Conservation (phyloP, 768 basidiomycete genomes). For the Boletus vermiculosoides region DNA sequence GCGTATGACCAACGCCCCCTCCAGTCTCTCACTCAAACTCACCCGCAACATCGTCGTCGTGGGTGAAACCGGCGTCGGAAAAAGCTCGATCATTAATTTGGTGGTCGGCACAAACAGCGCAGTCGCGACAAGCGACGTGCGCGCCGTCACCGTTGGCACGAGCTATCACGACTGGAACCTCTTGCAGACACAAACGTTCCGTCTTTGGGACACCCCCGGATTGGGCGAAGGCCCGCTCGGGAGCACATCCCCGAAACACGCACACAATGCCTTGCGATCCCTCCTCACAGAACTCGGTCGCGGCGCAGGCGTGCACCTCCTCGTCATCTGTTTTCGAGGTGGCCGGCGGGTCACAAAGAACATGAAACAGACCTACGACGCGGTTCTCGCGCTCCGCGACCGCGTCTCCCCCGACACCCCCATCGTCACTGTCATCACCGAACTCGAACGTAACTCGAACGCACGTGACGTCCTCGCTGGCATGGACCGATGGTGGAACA, state of each 20-base stretch:
- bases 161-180: conserved; percentile 25
- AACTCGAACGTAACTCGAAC: conserved; percentile 16
- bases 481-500: conserved; percentile 27
- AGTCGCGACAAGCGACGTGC: conserved; percentile 12
- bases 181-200: conserved; percentile 21
- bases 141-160: conserved; percentile 20
- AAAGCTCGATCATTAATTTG: conserved; percentile 24
- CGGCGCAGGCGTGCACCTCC: conserved; percentile 17
- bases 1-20: neutral
- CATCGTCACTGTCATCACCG: conserved; percentile 19
- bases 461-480: conserved; percentile 1
- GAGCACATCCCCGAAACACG: conserved; percentile 6
- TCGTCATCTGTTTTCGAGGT: conserved; percentile 21
- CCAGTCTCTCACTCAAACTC: conserved; percentile 17
- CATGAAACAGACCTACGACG: conserved; percentile 23
- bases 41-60: conserved; percentile 38
- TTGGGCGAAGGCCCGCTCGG: conserved; percentile 16
- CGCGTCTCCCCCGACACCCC: conserved; percentile 18
- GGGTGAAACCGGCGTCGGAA: conserved; percentile 36
- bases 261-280: conserved; percentile 19
- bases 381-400: conserved; percentile 18
- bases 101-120: conserved; percentile 19
- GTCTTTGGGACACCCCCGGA: conserved; percentile 28
- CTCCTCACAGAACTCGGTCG: conserved; percentile 23
- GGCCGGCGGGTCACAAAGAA: conserved; percentile 18